phyloP scores from a whole-genome alignment of 768 basidiomycete genomes.

The Calocybe indica region DNA sequence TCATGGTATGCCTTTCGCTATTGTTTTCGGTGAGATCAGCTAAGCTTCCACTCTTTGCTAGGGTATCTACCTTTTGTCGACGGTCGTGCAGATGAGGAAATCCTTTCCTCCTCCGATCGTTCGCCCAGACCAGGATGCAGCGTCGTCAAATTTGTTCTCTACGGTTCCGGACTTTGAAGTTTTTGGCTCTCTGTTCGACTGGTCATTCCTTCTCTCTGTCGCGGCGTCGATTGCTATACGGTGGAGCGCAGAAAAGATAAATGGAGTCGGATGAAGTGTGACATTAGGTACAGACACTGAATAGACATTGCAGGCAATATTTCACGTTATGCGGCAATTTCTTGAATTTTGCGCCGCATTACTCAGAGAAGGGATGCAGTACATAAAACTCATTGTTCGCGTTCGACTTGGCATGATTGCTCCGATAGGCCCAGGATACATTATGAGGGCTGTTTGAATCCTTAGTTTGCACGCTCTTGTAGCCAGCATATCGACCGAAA shows the following conservation, averaged over 20 bases:
- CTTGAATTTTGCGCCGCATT: no score
- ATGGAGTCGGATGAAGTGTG: constrained; percentile 18
- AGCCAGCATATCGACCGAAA: no score
- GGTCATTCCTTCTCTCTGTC: constrained; percentile 62
- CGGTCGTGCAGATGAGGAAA: constrained; percentile 74
- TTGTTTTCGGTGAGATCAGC: neutral
- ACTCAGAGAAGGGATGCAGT: no score
- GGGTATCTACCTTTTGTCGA: constrained; percentile 82
- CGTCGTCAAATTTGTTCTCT: constrained; percentile 49
- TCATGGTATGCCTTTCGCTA: constrained; percentile 54
- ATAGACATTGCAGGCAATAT: no score
- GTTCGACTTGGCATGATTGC: no score
- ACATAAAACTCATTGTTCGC: no score
- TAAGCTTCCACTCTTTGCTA: constrained; percentile 19
- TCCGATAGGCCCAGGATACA: no score
- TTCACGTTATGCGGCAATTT: no score
- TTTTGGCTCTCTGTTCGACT: constrained; percentile 72
- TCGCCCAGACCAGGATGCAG: constrained; percentile 7
- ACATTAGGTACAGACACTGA: no score
- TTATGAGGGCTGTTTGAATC: no score
- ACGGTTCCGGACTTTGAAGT: constrained; percentile 70
- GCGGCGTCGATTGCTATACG: constrained; percentile 36
- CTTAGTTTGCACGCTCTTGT: no score
- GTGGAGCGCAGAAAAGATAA: constrained; percentile 49
- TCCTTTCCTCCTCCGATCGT: constrained; percentile 58